Evolutionary conservation across 352 stramenopile species (phyloP).

Genomic region (Sclerospora graminicola): DNA sequence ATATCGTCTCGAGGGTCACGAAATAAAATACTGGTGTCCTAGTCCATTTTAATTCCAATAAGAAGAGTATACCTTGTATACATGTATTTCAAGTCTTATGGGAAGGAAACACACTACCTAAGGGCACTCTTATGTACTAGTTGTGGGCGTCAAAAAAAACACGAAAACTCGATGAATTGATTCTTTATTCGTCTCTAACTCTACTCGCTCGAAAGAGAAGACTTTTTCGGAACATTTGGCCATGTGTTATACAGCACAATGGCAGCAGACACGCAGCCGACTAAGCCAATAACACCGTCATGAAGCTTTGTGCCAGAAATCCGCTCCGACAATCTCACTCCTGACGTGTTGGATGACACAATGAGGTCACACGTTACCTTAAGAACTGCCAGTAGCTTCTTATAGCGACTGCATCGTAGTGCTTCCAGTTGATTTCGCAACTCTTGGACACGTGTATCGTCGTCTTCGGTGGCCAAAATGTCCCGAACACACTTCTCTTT

Average conservation of each 20-base stretch:
- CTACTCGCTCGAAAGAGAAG: constrained; percentile 9
- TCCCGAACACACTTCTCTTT: constrained; percentile 72
- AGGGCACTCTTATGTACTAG: too few relatives aligned
- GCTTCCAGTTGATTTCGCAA: constrained; percentile 51
- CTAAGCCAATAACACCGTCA: constrained; percentile 71
- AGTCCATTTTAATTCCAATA: too few relatives aligned
- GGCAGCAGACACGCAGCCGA: constrained; percentile 72
- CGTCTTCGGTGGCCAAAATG: constrained; percentile 61
- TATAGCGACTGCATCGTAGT: constrained; percentile 49
- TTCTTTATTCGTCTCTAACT: constrained; percentile 7
- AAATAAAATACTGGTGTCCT: too few relatives aligned
- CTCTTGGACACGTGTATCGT: constrained; percentile 35
- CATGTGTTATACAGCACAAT: constrained; percentile 82
- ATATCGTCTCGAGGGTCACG: too few relatives aligned
- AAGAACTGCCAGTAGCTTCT: constrained; percentile 74
- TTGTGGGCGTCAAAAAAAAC: too few relatives aligned
- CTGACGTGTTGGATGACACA: constrained; percentile 78
- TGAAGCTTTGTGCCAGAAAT: constrained; percentile 73
- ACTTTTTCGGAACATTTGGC: constrained; percentile 35
- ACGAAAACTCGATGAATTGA: not conserved
- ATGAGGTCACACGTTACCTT: constrained; percentile 82
- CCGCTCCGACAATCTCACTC: constrained; percentile 64
- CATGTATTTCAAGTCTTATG: too few relatives aligned
- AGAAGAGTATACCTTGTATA: too few relatives aligned
- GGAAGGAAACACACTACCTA: too few relatives aligned